Percentiles rank a stretch among this genome's conserved stretches.
phyloP scores from a whole-genome alignment of 805 yeast genomes.

The Lachancea cidri region DNA sequence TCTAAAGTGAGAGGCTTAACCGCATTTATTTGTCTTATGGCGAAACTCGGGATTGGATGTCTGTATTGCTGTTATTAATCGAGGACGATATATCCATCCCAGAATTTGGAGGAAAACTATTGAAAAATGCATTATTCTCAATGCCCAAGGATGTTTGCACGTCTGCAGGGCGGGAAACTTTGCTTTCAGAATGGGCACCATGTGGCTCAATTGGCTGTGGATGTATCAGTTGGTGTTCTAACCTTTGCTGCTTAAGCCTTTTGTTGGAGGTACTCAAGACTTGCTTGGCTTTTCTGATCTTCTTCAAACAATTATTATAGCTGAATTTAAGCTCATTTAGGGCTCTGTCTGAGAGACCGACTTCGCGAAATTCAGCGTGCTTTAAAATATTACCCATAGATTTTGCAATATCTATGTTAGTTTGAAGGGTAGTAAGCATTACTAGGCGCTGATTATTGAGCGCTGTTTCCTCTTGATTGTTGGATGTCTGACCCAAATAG shows the following conservation, averaged over 20 bases:
- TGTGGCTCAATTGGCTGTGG: constrained; percentile 2
- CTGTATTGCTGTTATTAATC: not conserved
- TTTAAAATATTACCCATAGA: constrained; percentile 28
- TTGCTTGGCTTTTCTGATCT: constrained; percentile 20
- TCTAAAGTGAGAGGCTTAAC: too few relatives aligned
- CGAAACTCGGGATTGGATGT: not conserved
- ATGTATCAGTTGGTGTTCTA: constrained; percentile 7
- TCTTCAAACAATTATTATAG: constrained; percentile 22
- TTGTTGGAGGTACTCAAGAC: constrained; percentile 5
- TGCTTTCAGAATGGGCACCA: not conserved
- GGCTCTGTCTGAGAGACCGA: constrained; percentile 25
- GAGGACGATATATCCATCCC: constrained; percentile 4
- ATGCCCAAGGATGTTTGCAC: constrained; percentile 5
- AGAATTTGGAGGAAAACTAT: constrained; percentile 2
- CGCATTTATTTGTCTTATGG: not conserved
- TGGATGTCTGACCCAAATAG: constrained; percentile 1
- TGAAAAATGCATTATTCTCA: constrained; percentile 5
- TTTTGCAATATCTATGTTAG: constrained; percentile 29
- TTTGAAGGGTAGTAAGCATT: constrained; percentile 16
- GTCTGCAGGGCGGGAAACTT: not conserved
- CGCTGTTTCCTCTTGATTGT: not conserved
- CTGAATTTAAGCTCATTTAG: constrained; percentile 23
- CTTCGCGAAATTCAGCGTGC: constrained; percentile 27
- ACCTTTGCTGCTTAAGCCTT: constrained; percentile 1
- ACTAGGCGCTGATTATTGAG: constrained; percentile 10